A percentile compares a stretch with the other conserved stretches of the same genome.
Conservation (phyloP, 331 rosid species). For the Saraca asoca region DNA sequence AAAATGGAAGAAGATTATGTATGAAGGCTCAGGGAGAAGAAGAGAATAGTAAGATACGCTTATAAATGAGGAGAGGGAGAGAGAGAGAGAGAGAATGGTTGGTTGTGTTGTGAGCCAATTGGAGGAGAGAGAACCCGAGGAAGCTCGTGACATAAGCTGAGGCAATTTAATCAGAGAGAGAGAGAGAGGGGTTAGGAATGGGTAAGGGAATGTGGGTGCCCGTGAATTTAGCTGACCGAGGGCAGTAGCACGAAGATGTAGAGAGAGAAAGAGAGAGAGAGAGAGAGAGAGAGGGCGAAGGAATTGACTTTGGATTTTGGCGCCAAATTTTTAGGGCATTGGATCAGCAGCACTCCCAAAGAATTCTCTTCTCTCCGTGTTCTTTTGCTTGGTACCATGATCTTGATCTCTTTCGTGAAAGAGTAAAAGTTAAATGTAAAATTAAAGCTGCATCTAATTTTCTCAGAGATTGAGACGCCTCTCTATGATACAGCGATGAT, state of each 20-base stretch:
- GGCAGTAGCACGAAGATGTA: background rate
- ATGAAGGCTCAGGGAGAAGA: conserved; percentile 22
- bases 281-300: background rate
- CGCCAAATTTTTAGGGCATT: conserved; percentile 46
- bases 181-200: too few relatives aligned
- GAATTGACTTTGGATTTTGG: conserved; percentile 36
- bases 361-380: conserved; percentile 22
- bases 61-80: background rate
- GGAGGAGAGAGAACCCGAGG: conserved; percentile 53
- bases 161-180: conserved; percentile 26
- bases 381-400: too few relatives aligned
- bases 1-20: conserved; percentile 27
- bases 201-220: conserved; percentile 20
- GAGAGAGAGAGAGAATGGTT: conserved; percentile 30
- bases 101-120: conserved; percentile 25
- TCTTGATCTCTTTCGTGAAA: too few relatives aligned
- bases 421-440: too few relatives aligned
- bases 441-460: too few relatives aligned
- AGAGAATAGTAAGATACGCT: conserved; percentile 6
- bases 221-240: conserved; percentile 45
- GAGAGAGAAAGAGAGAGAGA: too few relatives aligned
- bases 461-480: too few relatives aligned
- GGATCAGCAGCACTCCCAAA: conserved; percentile 40
- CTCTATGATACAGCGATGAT: too few relatives aligned
- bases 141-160: conserved; percentile 62